Percentiles rank a stretch among this genome's conserved stretches.
phyloP scores from a whole-genome alignment of 805 yeast genomes.

The Candida ascalaphidarum region DNA sequence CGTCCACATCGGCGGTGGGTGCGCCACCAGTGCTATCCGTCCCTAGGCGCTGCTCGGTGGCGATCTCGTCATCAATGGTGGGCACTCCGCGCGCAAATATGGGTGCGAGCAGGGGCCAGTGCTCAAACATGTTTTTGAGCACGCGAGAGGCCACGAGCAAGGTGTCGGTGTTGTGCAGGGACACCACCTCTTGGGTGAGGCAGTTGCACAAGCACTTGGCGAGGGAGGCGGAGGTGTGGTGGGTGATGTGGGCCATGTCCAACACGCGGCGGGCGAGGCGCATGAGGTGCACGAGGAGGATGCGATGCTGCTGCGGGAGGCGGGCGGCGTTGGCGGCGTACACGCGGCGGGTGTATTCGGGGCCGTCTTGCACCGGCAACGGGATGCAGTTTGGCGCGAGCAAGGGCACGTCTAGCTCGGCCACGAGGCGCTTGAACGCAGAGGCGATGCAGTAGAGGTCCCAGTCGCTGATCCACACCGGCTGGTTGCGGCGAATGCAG shows the following conservation, averaged over 20 bases:
- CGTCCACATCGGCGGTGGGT: too few relatives aligned
- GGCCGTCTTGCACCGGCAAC: constrained; percentile 46
- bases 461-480: constrained; percentile 47
- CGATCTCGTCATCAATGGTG: constrained; percentile 8
- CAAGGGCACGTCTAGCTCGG: constrained; percentile 45
- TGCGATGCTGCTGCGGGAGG: constrained; percentile 8
- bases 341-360: constrained; percentile 32
- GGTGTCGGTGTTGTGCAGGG: constrained; percentile 35
- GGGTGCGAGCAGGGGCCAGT: constrained; percentile 33
- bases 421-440: constrained; percentile 36
- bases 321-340: constrained; percentile 13
- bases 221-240: constrained; percentile 22
- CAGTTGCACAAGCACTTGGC: constrained; percentile 46
- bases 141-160: constrained; percentile 45
- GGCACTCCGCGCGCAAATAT: constrained; percentile 5
- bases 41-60: constrained; percentile 8
- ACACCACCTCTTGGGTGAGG: constrained; percentile 40
- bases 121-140: constrained; percentile 41
- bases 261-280: constrained; percentile 25
- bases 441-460: constrained; percentile 45
- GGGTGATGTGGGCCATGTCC: constrained; percentile 5
- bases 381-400: constrained; percentile 40
- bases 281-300: constrained; percentile 41
- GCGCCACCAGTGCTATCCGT: too few relatives aligned
- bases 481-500: constrained; percentile 47